Evolutionary conservation across 768 basidiomycete genomes (phyloP).

Genomic region (Coprinellus aureogranulatus): DNA sequence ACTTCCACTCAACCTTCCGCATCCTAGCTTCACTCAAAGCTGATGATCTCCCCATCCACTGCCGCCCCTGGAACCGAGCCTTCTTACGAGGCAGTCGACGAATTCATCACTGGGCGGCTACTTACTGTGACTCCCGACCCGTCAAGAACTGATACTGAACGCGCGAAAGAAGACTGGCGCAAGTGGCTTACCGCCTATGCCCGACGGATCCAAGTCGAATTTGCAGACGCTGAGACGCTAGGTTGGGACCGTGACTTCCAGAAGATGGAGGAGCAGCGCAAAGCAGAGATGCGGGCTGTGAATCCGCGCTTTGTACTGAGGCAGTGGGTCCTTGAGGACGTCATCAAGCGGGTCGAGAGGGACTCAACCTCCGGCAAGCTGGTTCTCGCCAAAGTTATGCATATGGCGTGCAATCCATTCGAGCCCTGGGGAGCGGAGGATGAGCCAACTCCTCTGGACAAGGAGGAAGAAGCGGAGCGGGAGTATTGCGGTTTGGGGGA

Average conservation of each 20-base stretch:
- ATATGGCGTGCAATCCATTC: constrained; percentile 87
- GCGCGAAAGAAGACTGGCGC: constrained; percentile 52
- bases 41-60: background rate
- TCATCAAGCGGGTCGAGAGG: constrained; percentile 71
- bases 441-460: constrained; percentile 41
- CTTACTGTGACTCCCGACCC: constrained; percentile 49
- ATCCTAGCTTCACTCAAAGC: constrained; percentile 63
- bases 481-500: constrained; percentile 78
- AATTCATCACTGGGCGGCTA: constrained; percentile 39
- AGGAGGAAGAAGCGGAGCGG: constrained; percentile 67
- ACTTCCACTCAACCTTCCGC: constrained; percentile 87
- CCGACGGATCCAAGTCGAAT: constrained; percentile 53
- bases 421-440: constrained; percentile 84
- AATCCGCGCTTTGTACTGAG: constrained; percentile 93
- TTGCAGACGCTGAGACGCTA: constrained; percentile 29
- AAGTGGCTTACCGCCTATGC: constrained; percentile 67
- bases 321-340: constrained; percentile 96
- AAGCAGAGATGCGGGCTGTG: constrained; percentile 48
- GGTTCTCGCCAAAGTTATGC: constrained; percentile 75
- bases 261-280: constrained; percentile 46
- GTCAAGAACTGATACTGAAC: constrained; percentile 38
- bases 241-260: constrained; percentile 4
- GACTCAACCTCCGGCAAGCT: constrained; percentile 63
- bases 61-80: background rate
- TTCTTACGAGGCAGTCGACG: constrained; percentile 27